Evolutionary conservation across 495 filamentous ascomycete genomes (phyloP).

Genomic region (Trichoderma erinaceum): DNA sequence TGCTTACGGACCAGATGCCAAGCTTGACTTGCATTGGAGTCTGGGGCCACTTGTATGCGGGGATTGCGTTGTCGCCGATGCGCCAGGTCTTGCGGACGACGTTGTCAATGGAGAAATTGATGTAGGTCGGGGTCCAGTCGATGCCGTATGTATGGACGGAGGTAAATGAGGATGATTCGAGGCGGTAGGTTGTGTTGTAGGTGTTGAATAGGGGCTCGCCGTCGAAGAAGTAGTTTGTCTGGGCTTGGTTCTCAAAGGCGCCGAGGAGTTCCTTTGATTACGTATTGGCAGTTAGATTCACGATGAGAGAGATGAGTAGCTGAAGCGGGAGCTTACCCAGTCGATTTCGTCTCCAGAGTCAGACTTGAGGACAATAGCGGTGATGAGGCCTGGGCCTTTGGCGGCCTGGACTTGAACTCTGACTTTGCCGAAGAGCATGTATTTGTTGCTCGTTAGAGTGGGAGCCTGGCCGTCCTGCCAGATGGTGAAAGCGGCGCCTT

Average conservation of each 20-base stretch:
- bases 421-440: slow-evolving; percentile 76
- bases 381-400: slow-evolving; percentile 66
- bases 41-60: slow-evolving; percentile 13
- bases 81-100: slow-evolving; percentile 15
- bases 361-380: slow-evolving; percentile 80
- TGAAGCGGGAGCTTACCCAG: slow-evolving; percentile 53
- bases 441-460: slow-evolving; percentile 60
- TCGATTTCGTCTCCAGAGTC: slow-evolving; percentile 94
- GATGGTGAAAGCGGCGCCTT: slow-evolving; percentile 73
- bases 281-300: too few relatives aligned
- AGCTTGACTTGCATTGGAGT: slow-evolving; percentile 16
- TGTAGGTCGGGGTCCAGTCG: slow-evolving; percentile 12
- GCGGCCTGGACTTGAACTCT: slow-evolving; percentile 62
- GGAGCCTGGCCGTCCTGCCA: slow-evolving; percentile 69
- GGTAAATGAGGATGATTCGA: slow-evolving; percentile 50
- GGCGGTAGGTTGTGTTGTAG: slow-evolving; percentile 65
- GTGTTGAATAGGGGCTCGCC: slow-evolving; percentile 59
- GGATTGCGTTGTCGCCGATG: slow-evolving; percentile 1
- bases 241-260: slow-evolving; percentile 55
- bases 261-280: slow-evolving; percentile 58
- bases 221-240: slow-evolving; percentile 95
- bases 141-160: slow-evolving; percentile 54
- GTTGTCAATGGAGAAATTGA: slow-evolving; percentile 16
- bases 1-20: slow-evolving; percentile 14
- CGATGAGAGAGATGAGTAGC: not conserved